Percentiles rank a stretch among this genome's conserved stretches.
These are phyloP conservation scores for Remersonia thermophila DNA, from an alignment of 2,329 filamentous ascomycete species.

Conservation along the genomic window DNA sequence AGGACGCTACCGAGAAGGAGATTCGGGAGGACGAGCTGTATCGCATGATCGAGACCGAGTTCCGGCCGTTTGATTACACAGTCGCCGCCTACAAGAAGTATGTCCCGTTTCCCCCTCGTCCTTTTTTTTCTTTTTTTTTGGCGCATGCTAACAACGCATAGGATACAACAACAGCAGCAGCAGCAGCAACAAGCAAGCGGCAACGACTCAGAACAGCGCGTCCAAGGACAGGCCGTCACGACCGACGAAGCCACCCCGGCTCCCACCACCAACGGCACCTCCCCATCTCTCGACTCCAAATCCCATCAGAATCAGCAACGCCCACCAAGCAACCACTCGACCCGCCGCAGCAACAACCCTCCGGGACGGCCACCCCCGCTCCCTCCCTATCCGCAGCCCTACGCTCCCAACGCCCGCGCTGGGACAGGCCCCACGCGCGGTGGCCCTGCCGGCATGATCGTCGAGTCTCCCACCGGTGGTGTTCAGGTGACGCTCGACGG, in stretches of 20 bases:
- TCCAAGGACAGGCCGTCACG: slow-evolving; percentile 34
- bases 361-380: slow-evolving; percentile 27
- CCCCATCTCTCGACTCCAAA: slow-evolving; percentile 1
- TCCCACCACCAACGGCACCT: slow-evolving; percentile 10
- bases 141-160: slow-evolving; percentile 7
- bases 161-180: slow-evolving; percentile 15
- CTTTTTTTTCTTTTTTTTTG: not conserved
- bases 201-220: slow-evolving; percentile 11
- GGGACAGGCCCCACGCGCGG: slow-evolving; percentile 11
- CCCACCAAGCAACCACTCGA: slow-evolving; percentile 15
- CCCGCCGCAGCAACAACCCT: slow-evolving; percentile 14
- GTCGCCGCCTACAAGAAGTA: slow-evolving; percentile 65
- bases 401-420: slow-evolving; percentile 26
- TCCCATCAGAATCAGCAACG: slow-evolving; percentile 10
- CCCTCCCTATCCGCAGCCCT: slow-evolving; percentile 36
- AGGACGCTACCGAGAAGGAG: slow-evolving; percentile 89
- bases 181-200: slow-evolving; percentile 3
- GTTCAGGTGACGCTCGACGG: slow-evolving; percentile 87
- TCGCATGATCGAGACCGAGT: slow-evolving; percentile 85
- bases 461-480: slow-evolving; percentile 67
- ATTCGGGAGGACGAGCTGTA: slow-evolving; percentile 91
- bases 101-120: slow-evolving; percentile 20
- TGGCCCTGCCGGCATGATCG: slow-evolving; percentile 43
- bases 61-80: slow-evolving; percentile 93
- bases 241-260: slow-evolving; percentile 33